Percentiles rank a stretch among this genome's conserved stretches.
Conservation (phyloP, 768 basidiomycete genomes). For the Gelatoporia subvermispora region DNA sequence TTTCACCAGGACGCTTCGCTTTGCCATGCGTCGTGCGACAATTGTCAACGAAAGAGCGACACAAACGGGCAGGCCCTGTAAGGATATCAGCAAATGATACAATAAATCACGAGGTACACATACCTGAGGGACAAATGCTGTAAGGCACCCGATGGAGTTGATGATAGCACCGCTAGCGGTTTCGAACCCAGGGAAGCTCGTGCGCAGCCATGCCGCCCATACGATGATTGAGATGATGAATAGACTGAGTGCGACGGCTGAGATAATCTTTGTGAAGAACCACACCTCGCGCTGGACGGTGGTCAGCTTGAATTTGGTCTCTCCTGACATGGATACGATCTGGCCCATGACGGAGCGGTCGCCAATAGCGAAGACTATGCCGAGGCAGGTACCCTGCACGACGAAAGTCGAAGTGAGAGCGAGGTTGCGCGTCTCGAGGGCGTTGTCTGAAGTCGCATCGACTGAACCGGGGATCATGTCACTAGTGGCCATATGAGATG, state of each 20-base stretch:
- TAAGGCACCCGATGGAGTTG: constrained; percentile 50
- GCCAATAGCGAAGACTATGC: constrained; percentile 45
- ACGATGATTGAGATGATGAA: constrained; percentile 36
- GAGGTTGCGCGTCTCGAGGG: constrained; percentile 48
- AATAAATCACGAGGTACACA: constrained; percentile 25
- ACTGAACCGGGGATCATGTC: constrained; percentile 42
- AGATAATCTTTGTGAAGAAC: constrained; percentile 52
- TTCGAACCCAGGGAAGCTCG: constrained; percentile 39
- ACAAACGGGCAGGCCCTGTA: constrained; percentile 35
- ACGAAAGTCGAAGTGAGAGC: constrained; percentile 54
- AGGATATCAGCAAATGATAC: background rate
- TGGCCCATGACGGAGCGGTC: constrained; percentile 43
- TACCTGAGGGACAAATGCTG: constrained; percentile 48
- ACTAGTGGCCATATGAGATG: constrained; percentile 27
- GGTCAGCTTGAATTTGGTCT: constrained; percentile 41
- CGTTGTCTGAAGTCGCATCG: constrained; percentile 29
- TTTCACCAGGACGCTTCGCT: constrained; percentile 48
- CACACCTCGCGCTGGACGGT: constrained; percentile 44
- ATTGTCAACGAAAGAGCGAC: constrained; percentile 50
- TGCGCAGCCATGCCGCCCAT: constrained; percentile 36
- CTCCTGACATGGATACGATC: constrained; percentile 49
- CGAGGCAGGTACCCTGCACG: constrained; percentile 43
- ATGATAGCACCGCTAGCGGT: constrained; percentile 46
- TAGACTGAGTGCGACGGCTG: constrained; percentile 31
- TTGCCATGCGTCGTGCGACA: constrained; percentile 39